phyloP scores from a whole-genome alignment of 2,329 filamentous ascomycete genomes.

The Bimuria novae-zelandiae region DNA sequence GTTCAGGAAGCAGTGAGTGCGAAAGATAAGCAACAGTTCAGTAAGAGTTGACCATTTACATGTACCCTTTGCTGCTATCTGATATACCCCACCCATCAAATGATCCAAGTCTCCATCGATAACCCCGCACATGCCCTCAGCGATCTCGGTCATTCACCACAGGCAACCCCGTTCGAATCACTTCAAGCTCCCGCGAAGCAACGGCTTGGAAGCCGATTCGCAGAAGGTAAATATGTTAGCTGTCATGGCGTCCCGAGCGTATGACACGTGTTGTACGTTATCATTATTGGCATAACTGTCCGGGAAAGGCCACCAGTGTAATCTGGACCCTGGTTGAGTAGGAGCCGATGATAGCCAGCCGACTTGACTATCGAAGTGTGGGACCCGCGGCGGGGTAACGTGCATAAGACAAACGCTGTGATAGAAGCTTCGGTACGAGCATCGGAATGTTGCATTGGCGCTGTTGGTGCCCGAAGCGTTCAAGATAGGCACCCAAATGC shows the following conservation, averaged over 20 bases:
- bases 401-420: background rate
- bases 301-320: background rate
- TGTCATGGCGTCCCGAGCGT: background rate
- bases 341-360: constrained; percentile 8
- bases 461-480: background rate
- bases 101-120: background rate
- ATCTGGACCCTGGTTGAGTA: constrained; percentile 1
- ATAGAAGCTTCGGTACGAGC: background rate
- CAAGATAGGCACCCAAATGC: background rate
- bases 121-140: constrained; percentile 5
- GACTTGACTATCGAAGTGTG: background rate
- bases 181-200: constrained; percentile 1
- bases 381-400: background rate
- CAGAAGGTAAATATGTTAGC: background rate
- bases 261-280: constrained; percentile 2
- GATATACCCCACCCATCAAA: background rate
- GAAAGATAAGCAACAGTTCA: background rate
- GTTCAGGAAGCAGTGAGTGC: background rate
- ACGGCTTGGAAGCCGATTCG: constrained; percentile 9
- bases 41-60: background rate
- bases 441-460: background rate
- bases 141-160: constrained; percentile 5
- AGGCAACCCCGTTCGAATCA: background rate
- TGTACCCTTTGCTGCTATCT: background rate
- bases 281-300: constrained; percentile 4